Evolutionary conservation across 2,329 filamentous ascomycete genomes (phyloP).

Genomic region (Trichocomaceae sp.): DNA sequence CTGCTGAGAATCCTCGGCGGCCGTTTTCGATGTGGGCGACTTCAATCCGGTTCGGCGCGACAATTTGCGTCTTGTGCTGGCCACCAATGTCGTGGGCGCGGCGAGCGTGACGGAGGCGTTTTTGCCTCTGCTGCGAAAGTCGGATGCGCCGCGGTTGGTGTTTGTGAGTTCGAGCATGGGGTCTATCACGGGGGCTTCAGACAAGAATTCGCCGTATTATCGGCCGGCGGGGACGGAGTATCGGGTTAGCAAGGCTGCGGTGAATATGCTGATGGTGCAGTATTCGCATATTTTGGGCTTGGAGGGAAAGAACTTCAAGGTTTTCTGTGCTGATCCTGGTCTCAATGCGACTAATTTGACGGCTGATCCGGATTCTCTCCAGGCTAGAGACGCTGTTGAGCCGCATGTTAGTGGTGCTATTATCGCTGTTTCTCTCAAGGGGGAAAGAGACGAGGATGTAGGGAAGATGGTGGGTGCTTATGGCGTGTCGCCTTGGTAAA

Average conservation of each 20-base stretch:
- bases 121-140: constrained; percentile 26
- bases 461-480: constrained; percentile 31
- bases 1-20: not conserved
- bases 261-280: constrained; percentile 44
- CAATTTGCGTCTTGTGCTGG: constrained; percentile 29
- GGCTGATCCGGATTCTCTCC: constrained; percentile 12
- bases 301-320: constrained; percentile 39
- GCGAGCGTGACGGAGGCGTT: constrained; percentile 34
- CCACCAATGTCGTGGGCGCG: constrained; percentile 35
- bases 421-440: constrained; percentile 38
- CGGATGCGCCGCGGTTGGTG: constrained; percentile 30
- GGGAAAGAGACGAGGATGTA: constrained; percentile 35
- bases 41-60: constrained; percentile 15
- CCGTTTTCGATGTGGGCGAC: constrained; percentile 15
- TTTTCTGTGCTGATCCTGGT: constrained; percentile 43
- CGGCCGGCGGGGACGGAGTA: constrained; percentile 30
- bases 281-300: constrained; percentile 36
- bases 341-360: constrained; percentile 38
- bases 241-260: constrained; percentile 37
- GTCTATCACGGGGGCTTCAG: constrained; percentile 24
- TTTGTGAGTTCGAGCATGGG: constrained; percentile 36
- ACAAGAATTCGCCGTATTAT: constrained; percentile 24
- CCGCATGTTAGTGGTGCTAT: constrained; percentile 30
- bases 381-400: constrained; percentile 15
- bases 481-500: constrained; percentile 13